Conservation (phyloP, 1,139 yeast genomes). For the Blastobotrys malaysiensis region DNA sequence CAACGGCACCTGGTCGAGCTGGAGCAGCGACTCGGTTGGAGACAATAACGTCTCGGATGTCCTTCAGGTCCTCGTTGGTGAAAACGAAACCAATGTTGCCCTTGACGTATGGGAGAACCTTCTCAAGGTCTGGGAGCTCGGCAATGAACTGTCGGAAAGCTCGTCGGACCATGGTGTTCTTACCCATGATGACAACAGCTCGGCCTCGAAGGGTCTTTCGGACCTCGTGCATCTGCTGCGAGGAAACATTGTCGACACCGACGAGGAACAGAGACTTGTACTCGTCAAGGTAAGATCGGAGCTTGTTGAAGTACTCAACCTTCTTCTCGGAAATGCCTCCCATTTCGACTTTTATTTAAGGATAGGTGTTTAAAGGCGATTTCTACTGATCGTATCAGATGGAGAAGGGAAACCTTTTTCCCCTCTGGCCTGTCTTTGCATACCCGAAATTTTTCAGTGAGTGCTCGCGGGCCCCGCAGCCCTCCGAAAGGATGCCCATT, state of each 20-base stretch:
- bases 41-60: slow-evolving; percentile 79
- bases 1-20: slow-evolving; percentile 99
- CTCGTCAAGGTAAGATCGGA: slow-evolving; percentile 84
- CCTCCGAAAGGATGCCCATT: too few species aligned
- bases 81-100: slow-evolving; percentile 99
- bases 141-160: slow-evolving; percentile 94
- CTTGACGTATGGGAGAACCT: slow-evolving; percentile 86
- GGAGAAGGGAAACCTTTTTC: not conserved
- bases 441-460: not conserved
- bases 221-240: slow-evolving; percentile 99
- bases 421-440: not conserved
- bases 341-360: slow-evolving; percentile 77
- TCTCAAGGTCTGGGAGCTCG: slow-evolving; percentile 95
- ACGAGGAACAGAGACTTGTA: slow-evolving; percentile 97
- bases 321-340: slow-evolving; percentile 99
- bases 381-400: not conserved
- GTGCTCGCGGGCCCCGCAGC: not conserved
- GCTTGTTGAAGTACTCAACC: slow-evolving; percentile 89
- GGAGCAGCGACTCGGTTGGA: slow-evolving; percentile 99
- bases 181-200: slow-evolving; percentile 98
- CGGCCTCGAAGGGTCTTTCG: slow-evolving; percentile 95
- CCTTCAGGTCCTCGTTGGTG: slow-evolving; percentile 93
- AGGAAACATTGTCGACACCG: slow-evolving; percentile 99
- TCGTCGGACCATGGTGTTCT: slow-evolving; percentile 99
- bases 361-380: slow-evolving; percentile 1